phyloP scores from a whole-genome alignment of 1,284 basidiomycete species.

The Xanthoconium separans region DNA sequence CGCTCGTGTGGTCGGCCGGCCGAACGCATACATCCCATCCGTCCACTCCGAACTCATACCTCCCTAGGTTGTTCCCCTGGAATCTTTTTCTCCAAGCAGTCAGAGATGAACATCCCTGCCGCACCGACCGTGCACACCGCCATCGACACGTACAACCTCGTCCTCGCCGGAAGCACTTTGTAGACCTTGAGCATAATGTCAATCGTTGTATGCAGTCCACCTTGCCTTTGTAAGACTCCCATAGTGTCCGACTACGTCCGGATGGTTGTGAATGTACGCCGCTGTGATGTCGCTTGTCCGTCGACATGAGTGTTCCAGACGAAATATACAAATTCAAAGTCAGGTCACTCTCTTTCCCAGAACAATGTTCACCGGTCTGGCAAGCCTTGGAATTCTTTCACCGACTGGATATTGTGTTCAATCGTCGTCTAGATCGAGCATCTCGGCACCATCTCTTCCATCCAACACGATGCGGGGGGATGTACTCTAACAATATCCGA shows the following conservation, averaged over 20 bases:
- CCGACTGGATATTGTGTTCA: constrained; percentile 2
- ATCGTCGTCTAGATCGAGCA: constrained; percentile 65
- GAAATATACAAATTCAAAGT: constrained; percentile 1
- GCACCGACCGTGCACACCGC: constrained; percentile 51
- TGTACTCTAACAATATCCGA: constrained; percentile 84
- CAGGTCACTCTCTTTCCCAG: background rate
- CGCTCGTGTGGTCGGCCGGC: constrained; percentile 10
- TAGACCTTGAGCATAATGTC: constrained; percentile 10
- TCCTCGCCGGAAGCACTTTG: constrained; percentile 57
- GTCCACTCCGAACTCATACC: background rate
- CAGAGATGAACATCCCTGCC: constrained; percentile 52
- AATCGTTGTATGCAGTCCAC: constrained; percentile 7
- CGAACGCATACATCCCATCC: constrained; percentile 15
- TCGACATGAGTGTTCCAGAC: constrained; percentile 21
- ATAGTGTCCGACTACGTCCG: constrained; percentile 30
- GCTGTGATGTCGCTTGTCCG: background rate
- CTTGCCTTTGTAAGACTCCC: constrained; percentile 46
- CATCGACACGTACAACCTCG: constrained; percentile 59
- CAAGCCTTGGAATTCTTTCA: constrained; percentile 34
- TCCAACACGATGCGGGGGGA: constrained; percentile 66
- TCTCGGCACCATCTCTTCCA: constrained; percentile 68
- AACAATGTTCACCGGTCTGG: constrained; percentile 69
- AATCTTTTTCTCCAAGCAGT: constrained; percentile 49
- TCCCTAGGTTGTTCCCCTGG: constrained; percentile 4
- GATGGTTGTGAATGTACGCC: constrained; percentile 5